Conservation (phyloP, 2,329 filamentous ascomycete genomes). For the Parastagonospora nodorum region DNA sequence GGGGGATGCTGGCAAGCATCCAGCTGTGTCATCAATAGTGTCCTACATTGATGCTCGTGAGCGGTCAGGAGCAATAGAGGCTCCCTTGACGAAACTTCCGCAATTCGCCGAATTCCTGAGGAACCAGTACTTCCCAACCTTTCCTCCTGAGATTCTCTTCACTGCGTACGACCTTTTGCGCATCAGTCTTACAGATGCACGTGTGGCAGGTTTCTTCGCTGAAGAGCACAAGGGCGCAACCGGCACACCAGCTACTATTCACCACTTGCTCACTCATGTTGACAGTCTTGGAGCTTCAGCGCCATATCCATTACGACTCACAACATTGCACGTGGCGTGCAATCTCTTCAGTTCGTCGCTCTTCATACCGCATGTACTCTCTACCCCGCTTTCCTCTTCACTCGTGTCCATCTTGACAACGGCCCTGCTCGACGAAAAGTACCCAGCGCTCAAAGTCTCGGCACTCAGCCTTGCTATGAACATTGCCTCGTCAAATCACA, state of each 20-base stretch:
- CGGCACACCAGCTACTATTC: constrained; percentile 54
- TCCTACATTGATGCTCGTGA: constrained; percentile 71
- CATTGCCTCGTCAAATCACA: constrained; percentile 72
- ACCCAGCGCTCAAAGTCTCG: constrained; percentile 77
- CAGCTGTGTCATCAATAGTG: constrained; percentile 67
- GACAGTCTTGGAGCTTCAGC: constrained; percentile 59
- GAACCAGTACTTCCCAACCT: constrained; percentile 55
- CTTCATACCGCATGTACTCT: constrained; percentile 68
- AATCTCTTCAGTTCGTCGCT: constrained; percentile 81
- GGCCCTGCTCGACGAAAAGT: constrained; percentile 76
- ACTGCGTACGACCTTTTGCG: constrained; percentile 85
- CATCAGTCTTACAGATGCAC: constrained; percentile 74
- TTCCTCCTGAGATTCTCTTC: constrained; percentile 73
- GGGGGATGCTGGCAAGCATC: constrained; percentile 63
- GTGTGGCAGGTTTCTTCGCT: constrained; percentile 81
- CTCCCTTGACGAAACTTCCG: constrained; percentile 72
- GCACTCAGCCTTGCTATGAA: constrained; percentile 87
- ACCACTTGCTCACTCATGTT: constrained; percentile 62
- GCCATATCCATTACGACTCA: constrained; percentile 82
- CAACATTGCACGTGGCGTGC: constrained; percentile 80
- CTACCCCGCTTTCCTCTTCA: constrained; percentile 54
- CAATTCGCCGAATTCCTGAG: constrained; percentile 67
- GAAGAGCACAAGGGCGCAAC: constrained; percentile 67
- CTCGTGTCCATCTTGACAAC: constrained; percentile 74
- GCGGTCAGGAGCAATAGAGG: constrained; percentile 64